Conservation (phyloP, 306 rosid species). For the Biancaea sappan region DNA sequence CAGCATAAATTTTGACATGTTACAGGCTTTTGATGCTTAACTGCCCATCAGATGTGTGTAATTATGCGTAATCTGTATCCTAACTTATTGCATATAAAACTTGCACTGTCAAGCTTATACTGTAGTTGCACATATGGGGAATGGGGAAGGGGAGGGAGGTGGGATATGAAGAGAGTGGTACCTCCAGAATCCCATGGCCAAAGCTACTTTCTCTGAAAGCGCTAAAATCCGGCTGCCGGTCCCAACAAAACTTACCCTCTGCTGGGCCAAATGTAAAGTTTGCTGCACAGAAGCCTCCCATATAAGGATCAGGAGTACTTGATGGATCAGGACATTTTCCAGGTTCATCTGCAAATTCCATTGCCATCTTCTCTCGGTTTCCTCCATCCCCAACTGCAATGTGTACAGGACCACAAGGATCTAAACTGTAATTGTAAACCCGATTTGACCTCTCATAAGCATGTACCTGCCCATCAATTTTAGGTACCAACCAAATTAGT, state of each 20-base stretch:
- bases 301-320: slow-evolving; percentile 45
- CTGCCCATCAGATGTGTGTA: background rate
- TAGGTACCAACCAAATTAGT: slow-evolving; percentile 1
- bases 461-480: slow-evolving; percentile 66
- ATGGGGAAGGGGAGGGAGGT: background rate
- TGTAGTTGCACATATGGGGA: background rate
- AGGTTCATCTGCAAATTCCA: slow-evolving; percentile 57
- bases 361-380: slow-evolving; percentile 85
- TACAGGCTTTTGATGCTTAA: slow-evolving; percentile 6
- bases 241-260: slow-evolving; percentile 74
- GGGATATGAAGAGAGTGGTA: slow-evolving; percentile 32
- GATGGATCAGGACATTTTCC: slow-evolving; percentile 68
- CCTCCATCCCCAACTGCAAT: slow-evolving; percentile 85
- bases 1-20: slow-evolving; percentile 24
- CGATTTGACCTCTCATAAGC: slow-evolving; percentile 92
- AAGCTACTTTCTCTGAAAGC: slow-evolving; percentile 80
- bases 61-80: background rate
- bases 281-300: slow-evolving; percentile 68
- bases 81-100: slow-evolving; percentile 14
- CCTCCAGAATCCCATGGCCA: slow-evolving; percentile 84
- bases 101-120: background rate
- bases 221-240: slow-evolving; percentile 70
- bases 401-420: slow-evolving; percentile 82
- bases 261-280: slow-evolving; percentile 69
- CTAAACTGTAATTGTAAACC: slow-evolving; percentile 68